Evolutionary conservation across 163 green algal genomes (phyloP).

Genomic region (Trebouxiophyceae sp.): DNA sequence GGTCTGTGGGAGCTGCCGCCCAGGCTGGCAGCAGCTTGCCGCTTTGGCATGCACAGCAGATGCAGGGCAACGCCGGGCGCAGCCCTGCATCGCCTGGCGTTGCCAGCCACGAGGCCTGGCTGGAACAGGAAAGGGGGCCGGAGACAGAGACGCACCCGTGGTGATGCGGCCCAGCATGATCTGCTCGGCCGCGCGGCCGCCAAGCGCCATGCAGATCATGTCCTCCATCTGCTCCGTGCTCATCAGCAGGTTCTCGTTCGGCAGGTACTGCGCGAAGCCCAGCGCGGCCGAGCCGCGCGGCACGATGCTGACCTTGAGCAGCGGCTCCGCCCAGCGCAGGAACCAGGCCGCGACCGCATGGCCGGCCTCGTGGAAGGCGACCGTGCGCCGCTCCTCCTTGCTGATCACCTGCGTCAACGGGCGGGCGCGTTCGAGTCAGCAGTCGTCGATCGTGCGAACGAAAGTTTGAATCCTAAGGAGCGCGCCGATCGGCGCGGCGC

Average conservation of each 20-base stretch:
- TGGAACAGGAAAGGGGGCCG: neutral
- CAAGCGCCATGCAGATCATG: conserved; percentile 94
- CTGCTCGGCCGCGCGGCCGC: conserved; percentile 91
- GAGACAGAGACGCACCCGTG: conserved; percentile 52
- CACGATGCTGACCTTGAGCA: conserved; percentile 99
- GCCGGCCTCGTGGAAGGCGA: conserved; percentile 96
- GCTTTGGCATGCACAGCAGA: no score
- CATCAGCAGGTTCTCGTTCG: conserved; percentile 95
- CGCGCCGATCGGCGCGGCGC: no score
- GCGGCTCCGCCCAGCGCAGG: conserved; percentile 92
- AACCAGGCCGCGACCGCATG: conserved; percentile 99
- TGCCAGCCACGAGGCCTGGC: neutral
- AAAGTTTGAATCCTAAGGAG: no score
- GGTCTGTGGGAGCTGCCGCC: no score
- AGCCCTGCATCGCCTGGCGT: neutral
- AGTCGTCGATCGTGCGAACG: no score
- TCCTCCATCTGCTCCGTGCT: conserved; percentile 94
- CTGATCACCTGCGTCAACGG: conserved; percentile 55
- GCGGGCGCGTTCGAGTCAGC: no score
- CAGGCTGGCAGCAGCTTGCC: no score
- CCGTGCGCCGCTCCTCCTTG: conserved; percentile 83
- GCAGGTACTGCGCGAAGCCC: conserved; percentile 99
- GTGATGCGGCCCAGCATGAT: conserved; percentile 94
- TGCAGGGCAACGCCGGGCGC: no score
- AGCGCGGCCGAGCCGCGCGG: conserved; percentile 87